A percentile compares a stretch with the other conserved stretches of the same genome.
Conservation (phyloP, 2,329 filamentous ascomycete species). For the Claviceps maximensis region DNA sequence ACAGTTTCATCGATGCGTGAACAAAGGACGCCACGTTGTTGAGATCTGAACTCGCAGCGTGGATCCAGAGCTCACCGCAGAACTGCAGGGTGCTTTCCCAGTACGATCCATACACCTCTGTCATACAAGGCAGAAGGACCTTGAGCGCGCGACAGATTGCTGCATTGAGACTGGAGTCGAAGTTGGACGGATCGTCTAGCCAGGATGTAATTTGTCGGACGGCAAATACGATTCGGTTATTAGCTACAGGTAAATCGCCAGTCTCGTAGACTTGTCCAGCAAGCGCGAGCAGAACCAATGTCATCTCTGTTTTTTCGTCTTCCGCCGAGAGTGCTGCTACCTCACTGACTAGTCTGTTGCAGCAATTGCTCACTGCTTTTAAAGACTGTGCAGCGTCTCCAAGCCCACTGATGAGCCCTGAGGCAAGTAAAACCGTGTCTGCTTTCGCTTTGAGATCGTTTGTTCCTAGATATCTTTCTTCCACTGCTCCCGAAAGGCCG, state of each 20-base stretch:
- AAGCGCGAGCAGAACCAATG: conserved; percentile 41
- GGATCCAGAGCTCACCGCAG: conserved; percentile 44
- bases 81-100: conserved; percentile 58
- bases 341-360: conserved; percentile 48
- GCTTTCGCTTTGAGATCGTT: conserved; percentile 34
- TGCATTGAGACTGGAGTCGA: conserved; percentile 31
- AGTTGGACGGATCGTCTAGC: conserved; percentile 39
- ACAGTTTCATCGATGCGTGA: conserved; percentile 60
- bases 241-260: conserved; percentile 42
- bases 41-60: conserved; percentile 25
- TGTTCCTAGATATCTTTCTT: conserved; percentile 32
- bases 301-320: conserved; percentile 31
- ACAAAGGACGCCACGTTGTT: conserved; percentile 47
- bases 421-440: conserved; percentile 32
- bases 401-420: conserved; percentile 38
- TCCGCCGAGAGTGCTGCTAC: conserved; percentile 34
- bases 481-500: conserved; percentile 30
- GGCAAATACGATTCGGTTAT: conserved; percentile 67
- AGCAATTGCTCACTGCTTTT: conserved; percentile 36
- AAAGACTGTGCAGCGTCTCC: conserved; percentile 36
- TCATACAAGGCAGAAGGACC: conserved; percentile 56
- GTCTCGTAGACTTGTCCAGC: conserved; percentile 37
- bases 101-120: conserved; percentile 75
- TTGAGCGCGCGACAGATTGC: conserved; percentile 44
- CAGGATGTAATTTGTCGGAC: conserved; percentile 66